phyloP scores from a whole-genome alignment of 208 protist species.

The Acanthamoeba royreba region DNA sequence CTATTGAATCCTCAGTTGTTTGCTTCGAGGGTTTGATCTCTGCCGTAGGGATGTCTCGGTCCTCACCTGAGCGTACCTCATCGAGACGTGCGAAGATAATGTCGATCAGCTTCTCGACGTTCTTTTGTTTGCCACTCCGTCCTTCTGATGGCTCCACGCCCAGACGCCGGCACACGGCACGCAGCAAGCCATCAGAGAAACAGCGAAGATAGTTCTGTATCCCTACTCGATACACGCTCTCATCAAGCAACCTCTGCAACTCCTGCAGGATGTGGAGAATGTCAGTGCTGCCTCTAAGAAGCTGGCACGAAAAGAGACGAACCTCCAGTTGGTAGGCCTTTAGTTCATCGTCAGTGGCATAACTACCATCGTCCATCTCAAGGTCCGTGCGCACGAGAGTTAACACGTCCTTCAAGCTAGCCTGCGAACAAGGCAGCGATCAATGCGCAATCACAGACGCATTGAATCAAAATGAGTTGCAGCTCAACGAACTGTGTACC shows the following conservation, averaged over 20 bases:
- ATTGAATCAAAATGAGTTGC: too few species aligned
- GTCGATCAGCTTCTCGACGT: background rate
- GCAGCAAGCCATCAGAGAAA: background rate
- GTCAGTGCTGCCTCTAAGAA: too few species aligned
- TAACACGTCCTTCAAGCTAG: background rate
- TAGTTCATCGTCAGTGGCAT: background rate
- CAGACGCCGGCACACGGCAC: background rate
- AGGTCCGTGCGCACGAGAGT: background rate
- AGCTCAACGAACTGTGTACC: too few species aligned
- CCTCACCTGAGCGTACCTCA: too few species aligned
- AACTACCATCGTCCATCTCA: background rate
- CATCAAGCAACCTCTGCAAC: background rate
- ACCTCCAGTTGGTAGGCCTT: background rate
- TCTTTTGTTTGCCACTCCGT: background rate
- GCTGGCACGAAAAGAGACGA: too few species aligned
- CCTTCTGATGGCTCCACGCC: background rate
- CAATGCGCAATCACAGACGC: too few species aligned
- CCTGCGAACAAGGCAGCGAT: too few species aligned
- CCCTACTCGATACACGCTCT: background rate
- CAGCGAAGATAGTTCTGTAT: background rate
- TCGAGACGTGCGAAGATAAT: background rate
- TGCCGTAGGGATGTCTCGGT: too few species aligned
- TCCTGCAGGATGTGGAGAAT: background rate
- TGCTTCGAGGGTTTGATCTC: too few species aligned
- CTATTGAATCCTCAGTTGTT: too few species aligned